Percentiles rank a stretch among this genome's conserved stretches.
Conservation (phyloP, 768 basidiomycete species). For the Suillus decipiens region DNA sequence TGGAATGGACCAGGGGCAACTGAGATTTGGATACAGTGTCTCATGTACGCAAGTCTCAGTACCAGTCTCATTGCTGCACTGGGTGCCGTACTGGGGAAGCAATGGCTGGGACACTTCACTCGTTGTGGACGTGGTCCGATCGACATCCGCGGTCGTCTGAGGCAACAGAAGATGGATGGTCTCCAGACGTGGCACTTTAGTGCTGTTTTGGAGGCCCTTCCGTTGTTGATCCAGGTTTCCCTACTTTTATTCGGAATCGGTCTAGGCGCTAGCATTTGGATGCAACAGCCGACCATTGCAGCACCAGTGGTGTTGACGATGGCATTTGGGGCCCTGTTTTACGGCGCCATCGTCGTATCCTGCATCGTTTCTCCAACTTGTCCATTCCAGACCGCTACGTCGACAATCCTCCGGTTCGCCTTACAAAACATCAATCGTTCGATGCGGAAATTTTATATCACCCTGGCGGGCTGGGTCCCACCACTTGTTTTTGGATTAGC, state of each 20-base stretch:
- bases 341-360: not conserved
- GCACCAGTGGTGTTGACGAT: slow-evolving; percentile 1
- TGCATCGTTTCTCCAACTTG: slow-evolving; percentile 12
- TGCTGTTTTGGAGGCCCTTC: slow-evolving; percentile 13
- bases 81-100: slow-evolving; percentile 29
- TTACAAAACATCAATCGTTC: not conserved
- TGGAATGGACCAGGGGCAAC: slow-evolving; percentile 15
- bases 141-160: slow-evolving; percentile 16
- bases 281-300: slow-evolving; percentile 7
- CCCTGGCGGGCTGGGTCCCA: not conserved
- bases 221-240: slow-evolving; percentile 15
- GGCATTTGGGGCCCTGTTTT: slow-evolving; percentile 5
- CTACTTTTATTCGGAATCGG: slow-evolving; percentile 16
- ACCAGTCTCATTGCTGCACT: slow-evolving; percentile 27
- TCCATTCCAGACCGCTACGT: slow-evolving; percentile 6
- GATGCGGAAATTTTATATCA: not conserved
- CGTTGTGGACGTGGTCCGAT: slow-evolving; percentile 21
- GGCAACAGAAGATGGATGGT: slow-evolving; percentile 14
- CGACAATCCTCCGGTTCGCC: not conserved
- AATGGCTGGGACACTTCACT: slow-evolving; percentile 26
- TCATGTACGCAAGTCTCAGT: slow-evolving; percentile 27
- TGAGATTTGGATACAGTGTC: slow-evolving; percentile 14
- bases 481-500: not conserved
- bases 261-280: slow-evolving; percentile 12
- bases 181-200: slow-evolving; percentile 17